phyloP scores from a whole-genome alignment of 2,329 filamentous ascomycete genomes.

The Diplodia sapinea region DNA sequence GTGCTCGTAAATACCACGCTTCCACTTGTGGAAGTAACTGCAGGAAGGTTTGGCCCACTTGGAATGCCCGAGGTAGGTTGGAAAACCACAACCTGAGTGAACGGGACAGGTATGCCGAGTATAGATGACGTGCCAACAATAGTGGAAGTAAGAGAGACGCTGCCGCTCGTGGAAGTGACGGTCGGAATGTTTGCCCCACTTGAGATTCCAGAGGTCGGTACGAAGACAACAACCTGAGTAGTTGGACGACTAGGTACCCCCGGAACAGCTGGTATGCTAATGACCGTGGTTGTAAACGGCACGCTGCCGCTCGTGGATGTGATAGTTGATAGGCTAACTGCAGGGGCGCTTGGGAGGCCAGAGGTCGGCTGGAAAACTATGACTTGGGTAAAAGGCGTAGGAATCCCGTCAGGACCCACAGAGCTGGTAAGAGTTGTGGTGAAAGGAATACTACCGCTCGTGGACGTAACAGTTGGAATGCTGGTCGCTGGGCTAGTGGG shows the following conservation, averaged over 20 bases:
- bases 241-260: too few relatives aligned
- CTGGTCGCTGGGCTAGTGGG: not conserved
- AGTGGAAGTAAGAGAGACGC: not conserved
- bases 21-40: not conserved
- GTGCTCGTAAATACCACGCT: not conserved
- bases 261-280: not conserved
- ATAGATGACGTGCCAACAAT: not conserved
- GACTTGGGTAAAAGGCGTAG: not conserved
- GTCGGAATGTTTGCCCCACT: not conserved
- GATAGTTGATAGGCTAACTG: not conserved
- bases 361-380: not conserved
- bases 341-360: too few relatives aligned
- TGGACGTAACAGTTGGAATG: not conserved
- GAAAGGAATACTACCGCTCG: not conserved
- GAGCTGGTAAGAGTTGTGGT: not conserved
- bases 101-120: too few relatives aligned
- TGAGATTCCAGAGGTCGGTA: not conserved
- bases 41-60: not conserved
- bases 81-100: too few relatives aligned
- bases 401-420: not conserved
- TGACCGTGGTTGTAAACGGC: not conserved
- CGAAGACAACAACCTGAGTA: constrained; percentile 3
- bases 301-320: not conserved
- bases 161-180: not conserved
- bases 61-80: too few relatives aligned